Percentiles rank a stretch among this genome's conserved stretches.
phyloP scores from a whole-genome alignment of 139 green algal species.

The Ettlia oleoabundans region DNA sequence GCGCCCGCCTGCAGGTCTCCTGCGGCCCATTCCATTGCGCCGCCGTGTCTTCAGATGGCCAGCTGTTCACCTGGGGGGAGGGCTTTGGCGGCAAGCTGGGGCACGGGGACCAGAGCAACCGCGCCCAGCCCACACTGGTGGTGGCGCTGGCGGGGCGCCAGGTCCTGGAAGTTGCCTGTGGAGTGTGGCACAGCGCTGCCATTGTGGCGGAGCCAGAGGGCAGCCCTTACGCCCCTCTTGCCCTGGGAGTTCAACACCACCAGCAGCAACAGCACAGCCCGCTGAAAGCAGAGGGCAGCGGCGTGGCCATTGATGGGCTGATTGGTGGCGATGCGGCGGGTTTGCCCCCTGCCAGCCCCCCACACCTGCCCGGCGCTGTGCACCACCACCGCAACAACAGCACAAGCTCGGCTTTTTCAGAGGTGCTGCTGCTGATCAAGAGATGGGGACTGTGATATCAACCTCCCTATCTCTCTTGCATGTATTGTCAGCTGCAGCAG shows the following conservation, averaged over 20 bases:
- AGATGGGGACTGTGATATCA: no score
- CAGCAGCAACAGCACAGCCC: slow-evolving; percentile 2
- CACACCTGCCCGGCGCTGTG: not conserved
- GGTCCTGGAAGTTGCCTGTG: slow-evolving; percentile 79
- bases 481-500: not conserved
- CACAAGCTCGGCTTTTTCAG: slow-evolving; percentile 31
- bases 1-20: slow-evolving; percentile 62
- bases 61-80: slow-evolving; percentile 94
- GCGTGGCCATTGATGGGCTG: not conserved
- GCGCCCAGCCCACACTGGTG: slow-evolving; percentile 50
- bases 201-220: slow-evolving; percentile 46
- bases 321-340: not conserved
- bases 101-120: slow-evolving; percentile 63
- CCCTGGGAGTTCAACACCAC: not conserved
- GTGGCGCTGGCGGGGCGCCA: slow-evolving; percentile 48
- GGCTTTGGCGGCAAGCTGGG: slow-evolving; percentile 90
- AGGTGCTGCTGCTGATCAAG: no score
- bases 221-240: not conserved
- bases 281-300: not conserved
- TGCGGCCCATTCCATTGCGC: slow-evolving; percentile 91
- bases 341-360: not conserved
- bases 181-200: slow-evolving; percentile 93
- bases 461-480: no score
- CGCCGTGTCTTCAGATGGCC: slow-evolving; percentile 66
- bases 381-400: slow-evolving; percentile 29